A percentile compares a stretch with the other conserved stretches of the same genome.
Evolutionary conservation across 2,329 filamentous ascomycete species (phyloP).

Genomic region (Fusarium secorum): DNA sequence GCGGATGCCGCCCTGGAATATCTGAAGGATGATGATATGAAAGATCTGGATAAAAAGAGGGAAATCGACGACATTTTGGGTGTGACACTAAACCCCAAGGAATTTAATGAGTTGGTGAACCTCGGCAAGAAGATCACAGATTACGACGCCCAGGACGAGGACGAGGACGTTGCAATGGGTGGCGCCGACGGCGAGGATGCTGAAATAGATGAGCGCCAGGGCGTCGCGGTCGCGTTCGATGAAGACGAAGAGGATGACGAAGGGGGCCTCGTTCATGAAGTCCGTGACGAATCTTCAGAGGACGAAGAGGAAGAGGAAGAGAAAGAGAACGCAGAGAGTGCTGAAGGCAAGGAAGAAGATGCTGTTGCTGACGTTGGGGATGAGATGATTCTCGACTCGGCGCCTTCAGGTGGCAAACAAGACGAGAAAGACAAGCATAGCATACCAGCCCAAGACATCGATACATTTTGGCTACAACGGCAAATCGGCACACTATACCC

Average conservation of each 20-base stretch:
- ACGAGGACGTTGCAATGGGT: conserved; percentile 82
- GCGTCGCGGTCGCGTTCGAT: conserved; percentile 97
- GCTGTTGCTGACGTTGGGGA: conserved; percentile 72
- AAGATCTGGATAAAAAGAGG: conserved; percentile 98
- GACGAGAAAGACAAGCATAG: conserved; percentile 64
- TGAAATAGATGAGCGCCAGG: conserved; percentile 92
- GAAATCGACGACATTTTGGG: conserved; percentile 94
- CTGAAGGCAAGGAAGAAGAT: conserved; percentile 59
- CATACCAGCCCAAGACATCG: conserved; percentile 87
- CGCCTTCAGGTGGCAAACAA: conserved; percentile 54
- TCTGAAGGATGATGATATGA: conserved; percentile 93
- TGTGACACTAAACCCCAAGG: conserved; percentile 80
- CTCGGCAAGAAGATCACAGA: conserved; percentile 99
- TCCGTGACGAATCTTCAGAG: conserved; percentile 86
- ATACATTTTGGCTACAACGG: conserved; percentile 96
- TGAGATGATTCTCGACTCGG: conserved; percentile 84
- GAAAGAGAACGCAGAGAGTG: conserved; percentile 63
- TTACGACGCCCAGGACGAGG: conserved; percentile 95
- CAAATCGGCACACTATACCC: conserved; percentile 88
- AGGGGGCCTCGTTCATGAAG: conserved; percentile 79
- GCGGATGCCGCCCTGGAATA: conserved; percentile 91
- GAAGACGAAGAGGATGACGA: conserved; percentile 89
- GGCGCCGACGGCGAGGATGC: conserved; percentile 69
- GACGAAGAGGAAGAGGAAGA: conserved; percentile 70
- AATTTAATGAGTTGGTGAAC: conserved; percentile 97